Conservation (phyloP, 2,329 filamentous ascomycete species). For the Fusarium buharicum region DNA sequence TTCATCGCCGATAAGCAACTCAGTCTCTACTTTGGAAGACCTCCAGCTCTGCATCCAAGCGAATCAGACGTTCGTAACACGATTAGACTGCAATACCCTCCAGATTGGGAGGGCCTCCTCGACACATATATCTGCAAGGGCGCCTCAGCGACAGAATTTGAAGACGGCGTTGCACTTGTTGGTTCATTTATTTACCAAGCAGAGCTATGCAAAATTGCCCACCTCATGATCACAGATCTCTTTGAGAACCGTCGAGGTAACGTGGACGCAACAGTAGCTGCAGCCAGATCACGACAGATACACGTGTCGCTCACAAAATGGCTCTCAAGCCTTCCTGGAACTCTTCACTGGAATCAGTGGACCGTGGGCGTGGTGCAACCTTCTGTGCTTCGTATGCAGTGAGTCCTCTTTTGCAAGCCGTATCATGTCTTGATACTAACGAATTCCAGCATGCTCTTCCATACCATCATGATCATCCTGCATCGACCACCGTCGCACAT, state of each 20-base stretch:
- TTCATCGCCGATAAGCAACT: conserved; percentile 63
- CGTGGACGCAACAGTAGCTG: conserved; percentile 54
- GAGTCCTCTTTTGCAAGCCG: conserved; percentile 26
- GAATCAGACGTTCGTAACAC: conserved; percentile 62
- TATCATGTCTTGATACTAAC: conserved; percentile 28
- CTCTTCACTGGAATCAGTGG: conserved; percentile 63
- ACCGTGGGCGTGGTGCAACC: conserved; percentile 58
- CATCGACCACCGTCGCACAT: conserved; percentile 59
- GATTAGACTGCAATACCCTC: conserved; percentile 60
- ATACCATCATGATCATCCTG: conserved; percentile 63
- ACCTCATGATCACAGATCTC: conserved; percentile 61
- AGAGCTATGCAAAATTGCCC: conserved; percentile 60
- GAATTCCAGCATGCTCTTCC: conserved; percentile 56
- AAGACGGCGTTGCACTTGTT: conserved; percentile 57
- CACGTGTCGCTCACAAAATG: conserved; percentile 59
- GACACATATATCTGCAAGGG: conserved; percentile 60
- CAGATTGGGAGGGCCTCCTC: conserved; percentile 59
- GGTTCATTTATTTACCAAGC: conserved; percentile 59
- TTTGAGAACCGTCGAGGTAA: conserved; percentile 60
- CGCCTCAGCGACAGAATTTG: conserved; percentile 57
- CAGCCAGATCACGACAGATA: conserved; percentile 57
- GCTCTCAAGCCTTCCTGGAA: conserved; percentile 57
- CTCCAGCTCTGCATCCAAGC: conserved; percentile 60
- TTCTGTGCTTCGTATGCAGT: conserved; percentile 60
- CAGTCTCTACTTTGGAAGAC: conserved; percentile 62